phyloP scores from a whole-genome alignment of 2,329 filamentous ascomycete species.

The Aureobasidium melanogenum region DNA sequence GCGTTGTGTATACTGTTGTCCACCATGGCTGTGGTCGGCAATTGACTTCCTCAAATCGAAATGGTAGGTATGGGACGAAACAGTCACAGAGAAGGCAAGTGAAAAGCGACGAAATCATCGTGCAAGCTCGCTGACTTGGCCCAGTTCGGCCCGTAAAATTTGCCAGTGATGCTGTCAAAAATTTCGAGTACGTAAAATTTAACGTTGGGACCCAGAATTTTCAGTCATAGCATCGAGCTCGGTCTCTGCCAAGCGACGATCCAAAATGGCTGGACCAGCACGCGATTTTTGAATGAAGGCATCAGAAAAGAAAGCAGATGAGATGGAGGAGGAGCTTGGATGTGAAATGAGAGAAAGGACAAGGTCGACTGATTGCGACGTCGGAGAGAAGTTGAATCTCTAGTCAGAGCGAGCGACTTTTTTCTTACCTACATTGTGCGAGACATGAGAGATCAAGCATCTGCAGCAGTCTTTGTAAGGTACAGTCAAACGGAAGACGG shows the following conservation, averaged over 20 bases:
- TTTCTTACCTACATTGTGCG: too few species aligned
- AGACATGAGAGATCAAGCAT: background rate
- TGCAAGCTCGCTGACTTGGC: background rate
- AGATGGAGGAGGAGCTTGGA: background rate
- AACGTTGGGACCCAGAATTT: constrained; percentile 1
- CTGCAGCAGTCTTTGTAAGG: background rate
- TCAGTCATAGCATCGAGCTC: background rate
- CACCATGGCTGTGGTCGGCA: background rate
- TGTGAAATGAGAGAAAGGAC: background rate
- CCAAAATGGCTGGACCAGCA: background rate
- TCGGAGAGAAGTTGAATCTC: constrained; percentile 1
- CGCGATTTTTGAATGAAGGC: background rate
- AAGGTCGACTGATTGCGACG: background rate
- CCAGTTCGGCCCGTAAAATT: constrained; percentile 5
- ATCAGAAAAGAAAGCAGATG: background rate
- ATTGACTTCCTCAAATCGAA: background rate
- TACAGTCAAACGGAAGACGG: background rate
- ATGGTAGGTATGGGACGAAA: background rate
- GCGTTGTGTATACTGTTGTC: background rate
- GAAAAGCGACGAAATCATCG: constrained; percentile 6
- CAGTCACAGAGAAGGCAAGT: constrained; percentile 5
- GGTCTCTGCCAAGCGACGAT: background rate
- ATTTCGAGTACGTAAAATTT: constrained; percentile 3
- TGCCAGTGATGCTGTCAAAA: background rate
- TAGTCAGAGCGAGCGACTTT: background rate